Conservation (phyloP, 768 basidiomycete species). For the Butyriboletus loyo region DNA sequence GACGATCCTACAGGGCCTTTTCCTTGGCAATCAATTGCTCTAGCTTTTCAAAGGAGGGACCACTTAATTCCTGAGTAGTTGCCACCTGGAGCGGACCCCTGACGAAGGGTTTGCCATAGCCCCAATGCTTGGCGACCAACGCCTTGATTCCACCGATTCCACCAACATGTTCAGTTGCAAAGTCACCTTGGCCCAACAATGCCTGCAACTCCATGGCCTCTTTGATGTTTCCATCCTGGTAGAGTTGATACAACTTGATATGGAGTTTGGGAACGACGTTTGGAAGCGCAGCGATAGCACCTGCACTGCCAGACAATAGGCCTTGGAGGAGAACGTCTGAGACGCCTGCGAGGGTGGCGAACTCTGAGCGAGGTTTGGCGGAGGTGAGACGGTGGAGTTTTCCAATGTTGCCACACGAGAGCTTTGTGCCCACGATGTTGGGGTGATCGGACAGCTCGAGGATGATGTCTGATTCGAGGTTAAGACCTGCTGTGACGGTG, state of each 20-base stretch:
- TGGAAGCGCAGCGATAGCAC: conserved; percentile 61
- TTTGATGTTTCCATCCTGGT: conserved; percentile 48
- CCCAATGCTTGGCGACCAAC: conserved; percentile 59
- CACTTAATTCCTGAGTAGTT: conserved; percentile 34
- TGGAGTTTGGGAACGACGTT: conserved; percentile 64
- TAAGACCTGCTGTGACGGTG: conserved; percentile 73
- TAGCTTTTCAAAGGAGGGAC: conserved; percentile 40
- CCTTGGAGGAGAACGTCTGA: conserved; percentile 67
- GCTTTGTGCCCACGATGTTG: conserved; percentile 82
- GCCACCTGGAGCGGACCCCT: conserved; percentile 49
- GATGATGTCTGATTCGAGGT: conserved; percentile 80
- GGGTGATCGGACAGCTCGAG: conserved; percentile 67
- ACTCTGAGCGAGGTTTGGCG: conserved; percentile 48
- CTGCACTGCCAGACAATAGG: conserved; percentile 59
- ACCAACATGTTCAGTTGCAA: conserved; percentile 59
- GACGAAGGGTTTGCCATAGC: conserved; percentile 52
- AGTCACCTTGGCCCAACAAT: conserved; percentile 63
- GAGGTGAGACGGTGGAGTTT: conserved; percentile 76
- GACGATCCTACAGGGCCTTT: conserved; percentile 28
- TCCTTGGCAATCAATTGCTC: conserved; percentile 47
- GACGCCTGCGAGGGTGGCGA: conserved; percentile 74
- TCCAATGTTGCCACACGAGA: conserved; percentile 83
- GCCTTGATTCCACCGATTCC: conserved; percentile 69
- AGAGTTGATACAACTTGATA: conserved; percentile 45
- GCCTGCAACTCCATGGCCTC: conserved; percentile 63